Evolutionary conservation across 148 eudicot genomes (phyloP).

Genomic region (Pouteria glomerata): DNA sequence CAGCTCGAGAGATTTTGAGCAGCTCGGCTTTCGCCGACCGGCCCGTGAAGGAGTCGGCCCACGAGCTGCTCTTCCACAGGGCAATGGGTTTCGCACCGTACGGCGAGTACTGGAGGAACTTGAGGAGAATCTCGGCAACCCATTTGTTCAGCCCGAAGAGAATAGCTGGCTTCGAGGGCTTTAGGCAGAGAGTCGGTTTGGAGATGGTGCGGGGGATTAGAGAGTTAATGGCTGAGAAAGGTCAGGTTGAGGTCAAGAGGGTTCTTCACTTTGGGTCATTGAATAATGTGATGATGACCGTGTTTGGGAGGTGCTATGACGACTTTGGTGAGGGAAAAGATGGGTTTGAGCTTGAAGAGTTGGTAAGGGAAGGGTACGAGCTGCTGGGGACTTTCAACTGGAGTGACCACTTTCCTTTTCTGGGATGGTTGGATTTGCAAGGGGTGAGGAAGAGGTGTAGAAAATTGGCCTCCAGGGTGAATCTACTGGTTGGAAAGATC

Average conservation of each 20-base stretch:
- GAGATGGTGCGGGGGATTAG: slow-evolving; percentile 35
- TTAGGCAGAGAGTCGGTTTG: slow-evolving; percentile 37
- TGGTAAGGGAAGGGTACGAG: slow-evolving; percentile 82
- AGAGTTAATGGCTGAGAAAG: slow-evolving; percentile 25
- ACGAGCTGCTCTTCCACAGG: slow-evolving; percentile 61
- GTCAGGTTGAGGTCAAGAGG: slow-evolving; percentile 39
- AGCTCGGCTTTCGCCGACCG: slow-evolving; percentile 72
- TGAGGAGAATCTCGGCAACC: slow-evolving; percentile 65
- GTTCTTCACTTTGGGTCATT: slow-evolving; percentile 64
- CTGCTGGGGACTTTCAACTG: slow-evolving; percentile 70
- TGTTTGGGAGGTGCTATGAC: slow-evolving; percentile 57
- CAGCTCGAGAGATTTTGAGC: slow-evolving; percentile 56
- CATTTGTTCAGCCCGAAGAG: slow-evolving; percentile 59
- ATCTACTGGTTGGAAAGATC: slow-evolving; percentile 57
- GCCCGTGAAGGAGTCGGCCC: too few species aligned
- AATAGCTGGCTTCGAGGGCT: slow-evolving; percentile 25
- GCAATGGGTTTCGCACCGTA: slow-evolving; percentile 93
- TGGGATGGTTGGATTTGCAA: slow-evolving; percentile 69
- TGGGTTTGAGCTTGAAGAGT: slow-evolving; percentile 32
- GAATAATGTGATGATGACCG: slow-evolving; percentile 83
- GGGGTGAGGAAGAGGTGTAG: slow-evolving; percentile 69
- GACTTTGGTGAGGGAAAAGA: slow-evolving; percentile 25
- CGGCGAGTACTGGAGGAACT: slow-evolving; percentile 75
- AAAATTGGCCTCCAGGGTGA: slow-evolving; percentile 40
- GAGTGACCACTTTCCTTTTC: slow-evolving; percentile 72